phyloP scores from a whole-genome alignment of 2,329 filamentous ascomycete genomes.

The Sordariomycetes sp. region DNA sequence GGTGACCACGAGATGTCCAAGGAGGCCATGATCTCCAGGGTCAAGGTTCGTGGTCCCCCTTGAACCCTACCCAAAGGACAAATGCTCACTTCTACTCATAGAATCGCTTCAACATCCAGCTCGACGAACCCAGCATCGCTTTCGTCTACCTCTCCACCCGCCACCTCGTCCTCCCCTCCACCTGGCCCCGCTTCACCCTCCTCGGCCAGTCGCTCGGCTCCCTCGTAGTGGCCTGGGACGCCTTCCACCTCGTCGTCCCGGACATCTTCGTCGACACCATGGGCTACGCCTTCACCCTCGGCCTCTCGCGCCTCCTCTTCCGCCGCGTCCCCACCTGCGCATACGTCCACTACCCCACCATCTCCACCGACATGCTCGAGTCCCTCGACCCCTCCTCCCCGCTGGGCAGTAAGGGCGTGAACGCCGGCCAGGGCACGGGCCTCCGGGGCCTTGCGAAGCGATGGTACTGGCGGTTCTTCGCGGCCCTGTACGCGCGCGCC shows the following conservation, averaged over 20 bases:
- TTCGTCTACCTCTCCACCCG: conserved; percentile 89
- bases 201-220: conserved; percentile 91
- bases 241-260: conserved; percentile 81
- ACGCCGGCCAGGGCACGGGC: conserved; percentile 73
- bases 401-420: conserved; percentile 59
- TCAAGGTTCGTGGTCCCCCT: conserved; percentile 43
- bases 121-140: conserved; percentile 71
- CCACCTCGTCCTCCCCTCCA: conserved; percentile 73
- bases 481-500: conserved; percentile 68
- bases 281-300: conserved; percentile 89
- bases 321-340: conserved; percentile 71
- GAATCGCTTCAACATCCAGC: conserved; percentile 84
- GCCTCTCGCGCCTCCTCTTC: conserved; percentile 74
- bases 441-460: conserved; percentile 61
- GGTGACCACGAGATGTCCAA: conserved; percentile 87
- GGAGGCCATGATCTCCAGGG: conserved; percentile 62
- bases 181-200: conserved; percentile 87
- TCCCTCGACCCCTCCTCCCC: conserved; percentile 57
- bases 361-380: conserved; percentile 92
- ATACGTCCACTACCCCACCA: conserved; percentile 97
- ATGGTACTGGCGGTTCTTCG: conserved; percentile 80
- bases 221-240: conserved; percentile 78
- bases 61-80: background rate
- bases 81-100: conserved; percentile 20
- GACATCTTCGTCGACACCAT: conserved; percentile 97